Percentiles rank a stretch among this genome's conserved stretches.
phyloP scores from a whole-genome alignment of 352 stramenopile genomes.

The Pythium angustatum region DNA sequence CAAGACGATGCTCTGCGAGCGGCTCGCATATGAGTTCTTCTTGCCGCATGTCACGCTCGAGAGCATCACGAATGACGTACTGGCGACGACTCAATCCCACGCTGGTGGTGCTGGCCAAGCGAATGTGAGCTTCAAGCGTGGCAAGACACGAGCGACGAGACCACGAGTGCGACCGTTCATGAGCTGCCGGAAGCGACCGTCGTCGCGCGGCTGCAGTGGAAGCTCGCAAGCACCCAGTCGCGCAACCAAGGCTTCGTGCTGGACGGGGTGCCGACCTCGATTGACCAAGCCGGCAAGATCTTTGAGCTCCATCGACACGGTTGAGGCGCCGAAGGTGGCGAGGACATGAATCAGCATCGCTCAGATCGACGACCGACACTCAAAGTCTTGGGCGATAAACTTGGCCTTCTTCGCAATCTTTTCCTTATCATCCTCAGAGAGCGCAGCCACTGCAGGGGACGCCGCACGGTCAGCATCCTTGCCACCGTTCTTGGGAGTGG shows the following conservation, averaged over 20 bases:
- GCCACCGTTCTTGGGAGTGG: conserved; percentile 9
- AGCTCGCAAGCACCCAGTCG: conserved; percentile 52
- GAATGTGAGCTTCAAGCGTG: conserved; percentile 36
- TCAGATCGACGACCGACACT: conserved; percentile 70
- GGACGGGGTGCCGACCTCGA: conserved; percentile 56
- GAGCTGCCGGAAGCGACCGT: conserved; percentile 42
- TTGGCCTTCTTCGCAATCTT: conserved; percentile 80
- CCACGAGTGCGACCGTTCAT: conserved; percentile 8
- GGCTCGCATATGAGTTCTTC: conserved; percentile 72
- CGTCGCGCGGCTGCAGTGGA: conserved; percentile 64
- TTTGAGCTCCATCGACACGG: conserved; percentile 36
- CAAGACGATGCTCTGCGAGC: conserved; percentile 57
- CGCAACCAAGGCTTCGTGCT: conserved; percentile 86
- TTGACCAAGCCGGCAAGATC: conserved; percentile 47
- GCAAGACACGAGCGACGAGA: conserved; percentile 27
- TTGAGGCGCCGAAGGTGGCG: conserved; percentile 16
- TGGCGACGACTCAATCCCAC: conserved; percentile 14
- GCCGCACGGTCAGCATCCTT: conserved; percentile 13
- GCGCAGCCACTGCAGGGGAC: conserved; percentile 17
- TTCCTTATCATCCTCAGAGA: conserved; percentile 61
- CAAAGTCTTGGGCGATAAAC: conserved; percentile 76
- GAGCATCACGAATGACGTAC: conserved; percentile 50
- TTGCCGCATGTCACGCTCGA: conserved; percentile 59
- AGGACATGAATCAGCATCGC: conserved; percentile 64
- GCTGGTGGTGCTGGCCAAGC: conserved; percentile 12